Conservation (phyloP, 179 eudicot genomes). For the Gypsophila paniculata region DNA sequence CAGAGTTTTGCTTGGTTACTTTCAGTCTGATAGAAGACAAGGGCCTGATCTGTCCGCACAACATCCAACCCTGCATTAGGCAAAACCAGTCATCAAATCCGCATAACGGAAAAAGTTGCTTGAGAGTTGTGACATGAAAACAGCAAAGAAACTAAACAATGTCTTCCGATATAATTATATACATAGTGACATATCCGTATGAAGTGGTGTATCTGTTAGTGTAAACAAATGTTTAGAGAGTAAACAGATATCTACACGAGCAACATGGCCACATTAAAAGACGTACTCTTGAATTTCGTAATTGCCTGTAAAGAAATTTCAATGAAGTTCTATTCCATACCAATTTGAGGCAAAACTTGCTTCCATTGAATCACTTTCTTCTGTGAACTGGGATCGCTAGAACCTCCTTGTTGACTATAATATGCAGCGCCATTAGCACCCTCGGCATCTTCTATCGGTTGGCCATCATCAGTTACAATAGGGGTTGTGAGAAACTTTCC, state of each 20-base stretch:
- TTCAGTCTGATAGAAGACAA: constrained; percentile 42
- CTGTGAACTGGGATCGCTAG: constrained; percentile 28
- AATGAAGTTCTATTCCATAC: constrained; percentile 17
- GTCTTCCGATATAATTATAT: neutral
- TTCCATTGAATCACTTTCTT: constrained; percentile 47
- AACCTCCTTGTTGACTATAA: constrained; percentile 15
- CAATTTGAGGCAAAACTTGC: constrained; percentile 48
- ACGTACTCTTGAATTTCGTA: neutral
- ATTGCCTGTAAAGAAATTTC: neutral
- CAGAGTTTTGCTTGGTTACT: constrained; percentile 43
- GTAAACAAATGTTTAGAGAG: neutral
- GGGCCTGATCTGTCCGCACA: constrained; percentile 45
- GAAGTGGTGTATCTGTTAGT: neutral
- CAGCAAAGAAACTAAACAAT: constrained; percentile 1
- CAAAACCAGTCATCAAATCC: constrained; percentile 19
- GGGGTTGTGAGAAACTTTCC: constrained; percentile 41
- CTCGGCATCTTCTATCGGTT: constrained; percentile 28
- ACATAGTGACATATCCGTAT: neutral
- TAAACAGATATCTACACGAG: neutral
- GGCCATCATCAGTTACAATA: constrained; percentile 43
- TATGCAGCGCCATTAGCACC: constrained; percentile 14
- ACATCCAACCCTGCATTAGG: constrained; percentile 41
- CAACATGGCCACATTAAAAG: neutral
- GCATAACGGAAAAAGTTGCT: neutral
- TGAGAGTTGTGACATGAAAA: constrained; percentile 1